Evolutionary conservation across 2,329 filamentous ascomycete genomes (phyloP).

Genomic region (Davidsoniella australis): DNA sequence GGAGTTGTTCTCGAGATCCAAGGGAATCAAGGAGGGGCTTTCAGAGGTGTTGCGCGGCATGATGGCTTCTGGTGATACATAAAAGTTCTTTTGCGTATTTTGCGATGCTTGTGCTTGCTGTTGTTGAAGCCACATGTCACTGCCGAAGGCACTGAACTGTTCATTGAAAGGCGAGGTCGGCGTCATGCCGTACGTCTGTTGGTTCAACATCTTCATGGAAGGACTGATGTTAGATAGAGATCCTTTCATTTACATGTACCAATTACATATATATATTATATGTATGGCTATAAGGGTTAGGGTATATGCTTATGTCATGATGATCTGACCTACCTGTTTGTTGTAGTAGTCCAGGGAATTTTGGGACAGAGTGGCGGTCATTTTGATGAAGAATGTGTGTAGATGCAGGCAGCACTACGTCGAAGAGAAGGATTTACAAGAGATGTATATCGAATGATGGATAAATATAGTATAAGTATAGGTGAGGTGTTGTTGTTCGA

Average conservation of each 20-base stretch:
- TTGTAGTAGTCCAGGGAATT: constrained; percentile 11
- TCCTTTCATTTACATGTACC: neutral
- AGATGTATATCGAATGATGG: neutral
- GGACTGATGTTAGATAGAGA: neutral
- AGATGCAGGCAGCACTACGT: too few species aligned
- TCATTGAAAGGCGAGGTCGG: constrained; percentile 7
- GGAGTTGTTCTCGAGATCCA: constrained; percentile 5
- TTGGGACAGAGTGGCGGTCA: constrained; percentile 11
- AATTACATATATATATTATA: too few species aligned
- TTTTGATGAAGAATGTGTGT: neutral
- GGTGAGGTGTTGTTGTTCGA: neutral
- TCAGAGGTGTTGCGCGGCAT: constrained; percentile 9
- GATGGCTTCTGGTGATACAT: constrained; percentile 8
- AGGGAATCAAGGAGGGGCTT: constrained; percentile 6
- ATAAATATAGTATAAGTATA: too few species aligned
- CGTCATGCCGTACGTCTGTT: constrained; percentile 1
- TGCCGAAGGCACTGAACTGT: constrained; percentile 3
- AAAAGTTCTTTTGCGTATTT: constrained; percentile 5
- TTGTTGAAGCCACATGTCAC: constrained; percentile 7
- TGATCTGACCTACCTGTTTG: constrained; percentile 5
- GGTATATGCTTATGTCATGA: neutral
- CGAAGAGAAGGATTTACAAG: neutral
- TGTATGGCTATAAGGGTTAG: neutral
- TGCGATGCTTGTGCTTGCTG: neutral
- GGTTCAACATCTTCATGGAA: neutral